Base-by-base conservation (phyloP, 1,139 yeast genomes). In the Suhomyces bokatorum region DNA sequence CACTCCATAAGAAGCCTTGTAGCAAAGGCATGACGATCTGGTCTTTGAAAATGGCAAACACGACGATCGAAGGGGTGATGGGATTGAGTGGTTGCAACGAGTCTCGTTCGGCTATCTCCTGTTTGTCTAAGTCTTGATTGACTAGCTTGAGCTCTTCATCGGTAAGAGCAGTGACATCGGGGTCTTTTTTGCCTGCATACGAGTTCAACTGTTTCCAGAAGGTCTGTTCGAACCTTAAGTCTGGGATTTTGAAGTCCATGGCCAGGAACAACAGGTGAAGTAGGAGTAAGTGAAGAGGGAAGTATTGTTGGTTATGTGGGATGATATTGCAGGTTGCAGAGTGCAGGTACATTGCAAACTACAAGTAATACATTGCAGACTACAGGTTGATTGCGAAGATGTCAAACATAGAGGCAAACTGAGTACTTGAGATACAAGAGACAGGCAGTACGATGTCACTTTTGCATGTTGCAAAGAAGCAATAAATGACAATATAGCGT, bases 1-100 rank as follows among this genome's bases (percentile, higher is more conserved):
- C 73, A 1, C 73, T 56, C 70, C 71, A 74, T 28, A 70, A 44
- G 46, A 75, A 68, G 5, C 78, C 78, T 50, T 72, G 78, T 14
- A 74, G 20, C 32, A 86, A 71, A 1, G 93, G 93, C 82, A 85
- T 77, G n/a, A 85, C 13, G 2, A 86, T 57, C 49, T 84, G 85
- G 56, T 85, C 91, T 49, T 78, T 78, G 9, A 83, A 39, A 0
- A 86, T 64, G 1, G 87, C 85, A 54, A 78, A 80, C 0, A 72
- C 52, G 7, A 83, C 77, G 0, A 78, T 67, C 2, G 63, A 57
- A 1, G 80, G 79, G 0, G 84, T 75, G 24, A 80, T 69, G 13
- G 43, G 45, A 2, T 28, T 33, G 13, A 45, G 37, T 3, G 48
- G 48, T 34, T 39, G 30, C 15, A 42, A 27, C 8, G 32, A 40